Percentiles rank a stretch among this genome's conserved stretches.
These are phyloP conservation scores for Apium graveolens DNA, from an alignment of 129 eudicot genomes.

Conservation along the genomic window DNA sequence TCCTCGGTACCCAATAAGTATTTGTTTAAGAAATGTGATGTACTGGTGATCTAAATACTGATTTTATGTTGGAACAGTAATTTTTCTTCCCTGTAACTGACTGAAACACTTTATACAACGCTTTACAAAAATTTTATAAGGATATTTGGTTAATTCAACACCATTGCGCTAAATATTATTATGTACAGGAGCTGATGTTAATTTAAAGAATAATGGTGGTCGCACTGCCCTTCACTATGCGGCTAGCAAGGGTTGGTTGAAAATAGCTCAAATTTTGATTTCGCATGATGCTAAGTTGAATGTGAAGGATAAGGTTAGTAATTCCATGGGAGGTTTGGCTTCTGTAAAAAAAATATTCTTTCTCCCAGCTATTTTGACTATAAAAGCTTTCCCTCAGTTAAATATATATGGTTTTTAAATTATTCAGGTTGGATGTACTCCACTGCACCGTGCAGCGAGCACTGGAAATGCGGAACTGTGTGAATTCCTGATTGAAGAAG, in stretches of 20 bases:
- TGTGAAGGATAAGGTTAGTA: constrained; percentile 72
- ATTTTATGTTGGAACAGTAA: background rate
- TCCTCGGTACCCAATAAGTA: background rate
- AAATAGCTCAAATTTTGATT: constrained; percentile 72
- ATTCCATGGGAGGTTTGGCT: background rate
- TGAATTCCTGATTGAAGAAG: constrained; percentile 90
- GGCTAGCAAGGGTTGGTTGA: constrained; percentile 89
- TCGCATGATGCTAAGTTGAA: constrained; percentile 37
- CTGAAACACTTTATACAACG: background rate
- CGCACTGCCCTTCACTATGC: constrained; percentile 96
- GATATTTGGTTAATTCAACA: background rate
- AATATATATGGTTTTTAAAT: background rate
- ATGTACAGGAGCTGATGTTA: constrained; percentile 80
- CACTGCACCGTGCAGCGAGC: constrained; percentile 99
- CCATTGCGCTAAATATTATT: constrained; percentile 11
- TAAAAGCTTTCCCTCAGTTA: background rate
- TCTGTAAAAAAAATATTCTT: background rate
- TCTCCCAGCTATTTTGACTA: background rate
- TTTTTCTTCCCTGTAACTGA: background rate
- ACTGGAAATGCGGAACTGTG: constrained; percentile 73
- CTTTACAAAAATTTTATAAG: background rate
- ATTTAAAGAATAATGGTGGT: constrained; percentile 78
- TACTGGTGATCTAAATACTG: background rate
- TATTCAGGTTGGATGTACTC: constrained; percentile 81
- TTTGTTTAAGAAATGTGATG: background rate